Evolutionary conservation across 768 basidiomycete species (phyloP).

Genomic region (Sistotremastrum niveocremeum): DNA sequence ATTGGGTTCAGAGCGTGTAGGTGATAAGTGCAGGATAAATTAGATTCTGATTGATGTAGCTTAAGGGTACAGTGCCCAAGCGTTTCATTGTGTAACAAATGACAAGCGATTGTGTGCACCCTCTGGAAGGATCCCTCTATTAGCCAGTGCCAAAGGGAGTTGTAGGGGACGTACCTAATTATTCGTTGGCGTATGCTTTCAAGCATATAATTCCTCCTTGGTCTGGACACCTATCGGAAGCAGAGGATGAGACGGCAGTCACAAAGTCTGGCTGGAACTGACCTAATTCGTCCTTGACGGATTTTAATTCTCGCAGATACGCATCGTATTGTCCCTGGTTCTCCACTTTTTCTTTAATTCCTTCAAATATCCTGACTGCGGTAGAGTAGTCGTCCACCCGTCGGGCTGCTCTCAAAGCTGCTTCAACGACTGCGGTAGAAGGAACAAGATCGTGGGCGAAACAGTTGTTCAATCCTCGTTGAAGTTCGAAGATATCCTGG

Average conservation of each 20-base stretch:
- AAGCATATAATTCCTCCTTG: slow-evolving; percentile 3
- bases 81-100: too few relatives aligned
- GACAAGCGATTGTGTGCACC: too few relatives aligned
- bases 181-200: neutral
- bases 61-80: too few relatives aligned
- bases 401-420: slow-evolving; percentile 74
- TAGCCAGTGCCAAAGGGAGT: too few relatives aligned
- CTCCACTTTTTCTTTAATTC: slow-evolving; percentile 94
- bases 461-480: slow-evolving; percentile 98
- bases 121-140: too few relatives aligned
- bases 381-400: slow-evolving; percentile 96
- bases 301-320: slow-evolving; percentile 84
- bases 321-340: slow-evolving; percentile 90
- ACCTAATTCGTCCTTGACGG: slow-evolving; percentile 88
- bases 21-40: too few relatives aligned
- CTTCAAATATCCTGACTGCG: slow-evolving; percentile 92
- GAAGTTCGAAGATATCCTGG: slow-evolving; percentile 95
- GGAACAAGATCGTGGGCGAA: slow-evolving; percentile 98
- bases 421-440: slow-evolving; percentile 69
- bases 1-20: too few relatives aligned
- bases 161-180: too few relatives aligned
- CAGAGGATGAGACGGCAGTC: neutral
- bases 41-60: too few relatives aligned
- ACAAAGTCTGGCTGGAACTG: slow-evolving; percentile 8
- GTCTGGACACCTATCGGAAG: neutral